Base-by-base conservation (phyloP, 352 stramenopile species). In the Globisporangium alternatum region DNA sequence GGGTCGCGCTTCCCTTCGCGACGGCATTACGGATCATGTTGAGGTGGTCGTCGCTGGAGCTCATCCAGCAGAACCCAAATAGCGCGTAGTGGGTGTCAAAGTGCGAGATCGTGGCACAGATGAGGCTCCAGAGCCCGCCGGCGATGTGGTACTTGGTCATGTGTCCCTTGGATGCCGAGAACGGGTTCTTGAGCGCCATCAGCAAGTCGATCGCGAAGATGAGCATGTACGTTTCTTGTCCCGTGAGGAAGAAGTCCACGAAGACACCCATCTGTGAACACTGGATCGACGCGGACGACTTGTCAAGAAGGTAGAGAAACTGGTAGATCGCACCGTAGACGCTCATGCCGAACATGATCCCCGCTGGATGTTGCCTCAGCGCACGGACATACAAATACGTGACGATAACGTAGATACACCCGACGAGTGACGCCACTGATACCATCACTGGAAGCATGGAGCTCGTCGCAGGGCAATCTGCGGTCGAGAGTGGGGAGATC, bases 191-290 rank as follows among this genome's bases (percentile, higher is more conserved):
- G 21, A 93, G 64, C 25, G 86, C 81, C 35, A 96, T 60, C 5
- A 93, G 68, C 28, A 96, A 66, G 59, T 96, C 88, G 52, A 95
- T 91, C 8, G 88, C 80, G 65, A 96, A 93, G 52, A 94, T 88
- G n/a, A 95, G 73, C 80, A 96, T 93, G 67, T 93, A 95, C 31
- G 85, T 94, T 55, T 94, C 85, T 61, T 94, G 85, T 9, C 85
- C 85, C 2, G 85, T 94, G 54, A 92, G 81, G 47, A 91, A 90
- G 51, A 94, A 86, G 54, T 94, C 85, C 6, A 91, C 83, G 43
- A 91, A 68, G 41, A 94, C 75, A 1, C 81, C 78, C 53, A 87
- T 83, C 56, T 89, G 66, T 25, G 62, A 77, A 62, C 85, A 94
- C 6, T 81, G 64, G 9, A 88, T 60, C 9, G 77, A 75, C 19